Base-by-base conservation (phyloP, 768 basidiomycete genomes). In the Boletus pseudo-olivaceus region DNA sequence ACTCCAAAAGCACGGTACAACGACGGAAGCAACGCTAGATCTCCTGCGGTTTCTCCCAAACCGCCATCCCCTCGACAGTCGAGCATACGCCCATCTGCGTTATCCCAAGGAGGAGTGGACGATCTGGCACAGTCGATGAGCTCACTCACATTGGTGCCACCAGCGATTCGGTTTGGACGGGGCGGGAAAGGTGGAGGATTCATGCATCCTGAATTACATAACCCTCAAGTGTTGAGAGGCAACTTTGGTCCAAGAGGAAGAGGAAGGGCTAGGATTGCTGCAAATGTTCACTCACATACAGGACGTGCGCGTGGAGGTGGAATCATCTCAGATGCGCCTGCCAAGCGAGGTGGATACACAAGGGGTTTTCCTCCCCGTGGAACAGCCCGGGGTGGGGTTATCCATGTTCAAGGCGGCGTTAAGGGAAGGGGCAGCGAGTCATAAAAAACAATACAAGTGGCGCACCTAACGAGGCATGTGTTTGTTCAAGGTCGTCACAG, bases 91-190 rank as follows among this genome's bases (percentile, higher is more conserved):
- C 45, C 56, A 44, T 37, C 59, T 38, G 49, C 56, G 44, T 57
- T 61, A 26, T 67, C 64, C n/a, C n/a, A 56, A 1, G 51, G n/a
- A 40, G 50, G 41, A 39, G 61, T 84, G 34, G 80, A 86, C 47
- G 72, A 72, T 15, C 75, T 91, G 14, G 65, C 82, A 19, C 67
- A 74, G 26, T 76, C 76, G 1, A 69, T 81, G 62, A 70, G 69
- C 50, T 69, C 79, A 29, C 72, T 82, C 60, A 74, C 82, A 9
- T 78, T 91, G 51, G 80, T 91, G 1, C 89, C 89, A 4, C 71
- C 81, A 4, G 78, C 85, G 0, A 78, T 91, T 39, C 79, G 84
- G 12, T 92, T 92, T 55, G 89, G 89, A 26, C 77, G 88, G 37
- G 90, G 90, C 0, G 84, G 82, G 4, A 81, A 77, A 59, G 71